These are phyloP conservation scores for Pyrenochaeta sp. DNA, from an alignment of 2,329 filamentous ascomycete species.

Conservation along the genomic window DNA sequence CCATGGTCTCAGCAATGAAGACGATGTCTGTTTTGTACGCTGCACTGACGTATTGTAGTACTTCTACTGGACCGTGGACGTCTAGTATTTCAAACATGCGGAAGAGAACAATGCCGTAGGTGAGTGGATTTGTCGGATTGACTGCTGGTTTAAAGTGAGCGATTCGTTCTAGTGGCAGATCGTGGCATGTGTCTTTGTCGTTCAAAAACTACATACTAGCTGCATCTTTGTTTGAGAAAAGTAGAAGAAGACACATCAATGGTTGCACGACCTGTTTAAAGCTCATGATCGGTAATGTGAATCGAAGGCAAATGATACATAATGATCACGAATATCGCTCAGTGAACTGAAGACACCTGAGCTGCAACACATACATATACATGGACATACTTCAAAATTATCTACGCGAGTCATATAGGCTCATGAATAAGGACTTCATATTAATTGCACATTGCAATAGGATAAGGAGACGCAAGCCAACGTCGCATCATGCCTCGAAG, in stretches of 20 bases:
- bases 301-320: neutral
- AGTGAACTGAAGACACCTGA: neutral
- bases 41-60: conserved; percentile 45
- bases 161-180: neutral
- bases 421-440: neutral
- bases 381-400: neutral
- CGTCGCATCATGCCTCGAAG: neutral
- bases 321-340: neutral
- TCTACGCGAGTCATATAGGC: neutral
- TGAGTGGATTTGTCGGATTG: conserved; percentile 22
- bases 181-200: neutral
- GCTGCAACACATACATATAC: neutral
- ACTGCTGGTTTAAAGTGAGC: conserved; percentile 5
- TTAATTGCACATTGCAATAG: neutral
- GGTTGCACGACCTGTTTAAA: conserved; percentile 4
- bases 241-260: conserved; percentile 1
- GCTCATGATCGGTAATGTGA: conserved; percentile 5
- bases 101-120: conserved; percentile 39
- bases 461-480: neutral
- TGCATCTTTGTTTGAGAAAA: neutral
- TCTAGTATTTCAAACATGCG: conserved; percentile 39
- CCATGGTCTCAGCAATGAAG: conserved; percentile 35
- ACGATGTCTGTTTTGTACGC: conserved; percentile 31
- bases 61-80: conserved; percentile 53
- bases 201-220: neutral